These are phyloP conservation scores for Selenicereus undatus DNA, from an alignment of 148 eudicot species.

Conservation along the genomic window DNA sequence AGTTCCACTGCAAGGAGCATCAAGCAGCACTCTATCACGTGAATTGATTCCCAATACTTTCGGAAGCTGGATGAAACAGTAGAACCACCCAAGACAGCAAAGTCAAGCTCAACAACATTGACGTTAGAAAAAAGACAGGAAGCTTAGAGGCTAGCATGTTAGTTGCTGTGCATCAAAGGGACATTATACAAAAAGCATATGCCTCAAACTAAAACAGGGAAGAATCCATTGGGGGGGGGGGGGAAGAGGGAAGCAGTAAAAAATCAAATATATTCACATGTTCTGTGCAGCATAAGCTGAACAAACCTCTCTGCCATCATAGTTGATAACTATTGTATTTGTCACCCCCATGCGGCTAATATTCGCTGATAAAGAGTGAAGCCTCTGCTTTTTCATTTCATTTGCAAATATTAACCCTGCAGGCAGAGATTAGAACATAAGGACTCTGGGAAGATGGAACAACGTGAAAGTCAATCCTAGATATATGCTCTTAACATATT, in stretches of 20 bases:
- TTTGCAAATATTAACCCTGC: slow-evolving; percentile 83
- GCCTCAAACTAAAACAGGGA: background rate
- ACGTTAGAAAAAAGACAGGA: background rate
- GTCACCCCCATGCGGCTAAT: slow-evolving; percentile 95
- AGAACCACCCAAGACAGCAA: slow-evolving; percentile 11
- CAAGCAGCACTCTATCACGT: slow-evolving; percentile 79
- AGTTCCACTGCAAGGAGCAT: slow-evolving; percentile 99
- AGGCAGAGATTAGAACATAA: slow-evolving; percentile 9
- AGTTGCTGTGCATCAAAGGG: background rate
- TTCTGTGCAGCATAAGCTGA: background rate
- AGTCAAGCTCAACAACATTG: background rate
- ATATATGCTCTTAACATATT: background rate
- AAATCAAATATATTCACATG: background rate
- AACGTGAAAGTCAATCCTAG: background rate
- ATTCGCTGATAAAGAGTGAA: slow-evolving; percentile 84
- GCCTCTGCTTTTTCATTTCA: slow-evolving; percentile 88
- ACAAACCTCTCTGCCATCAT: slow-evolving; percentile 90
- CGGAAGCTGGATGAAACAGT: slow-evolving; percentile 53
- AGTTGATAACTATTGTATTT: slow-evolving; percentile 75
- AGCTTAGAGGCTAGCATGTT: background rate
- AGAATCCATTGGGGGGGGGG: background rate
- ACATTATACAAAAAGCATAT: background rate
- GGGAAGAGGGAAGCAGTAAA: background rate
- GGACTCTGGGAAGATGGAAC: background rate
- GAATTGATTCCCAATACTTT: slow-evolving; percentile 82